Base-by-base conservation (phyloP, 2,329 filamentous ascomycete genomes). In the Neofusicoccum ribis region DNA sequence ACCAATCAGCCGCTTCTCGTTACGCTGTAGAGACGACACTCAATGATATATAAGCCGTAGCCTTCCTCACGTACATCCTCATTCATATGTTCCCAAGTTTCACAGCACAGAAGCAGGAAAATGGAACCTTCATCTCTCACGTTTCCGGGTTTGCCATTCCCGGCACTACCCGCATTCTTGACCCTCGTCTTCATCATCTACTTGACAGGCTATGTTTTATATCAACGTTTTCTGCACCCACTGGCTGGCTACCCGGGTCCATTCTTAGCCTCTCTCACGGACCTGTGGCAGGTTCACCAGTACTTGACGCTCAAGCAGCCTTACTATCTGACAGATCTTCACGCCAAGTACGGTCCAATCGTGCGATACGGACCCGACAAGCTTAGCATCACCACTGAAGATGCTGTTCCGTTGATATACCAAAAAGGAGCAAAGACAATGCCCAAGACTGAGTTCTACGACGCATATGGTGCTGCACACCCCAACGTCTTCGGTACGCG, bases 391-490 rank as follows among this genome's bases (percentile, higher is more conserved):
- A 75, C 71, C 1, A 46, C 65, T 23, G 71, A 73, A 58, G 70
- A 71, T 34, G 71, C 74, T 2, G 70, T 77, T 23, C 68, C 69
- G 39, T 20, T 66, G 3, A 69, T 77, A 7, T 76, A 74, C 52
- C 71, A 76, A 46, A 72, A 70, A 41, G 68, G 58, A 6, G 70
- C 68, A 5, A 65, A 68, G 9, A 61, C 50, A 14, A 73, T 77
- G 70, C 73, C 72, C 3, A 78, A 78, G 67, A 76, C 72, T 0
- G 71, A 76, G 44, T 76, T 77, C 61, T 77, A 77, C 58, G 73
- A 77, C 69, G 76, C 71, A 2, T 78, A 70, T 58, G 71, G 70
- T 1, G 68, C 72, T 1, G 66, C 68, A 7, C 70, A 72, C 63
- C 74, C 76, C 1, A 77, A 77, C 66, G 68, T 77, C 0, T 78